Conservation (phyloP, 106 monocot species). For the Dioscorea alata region DNA sequence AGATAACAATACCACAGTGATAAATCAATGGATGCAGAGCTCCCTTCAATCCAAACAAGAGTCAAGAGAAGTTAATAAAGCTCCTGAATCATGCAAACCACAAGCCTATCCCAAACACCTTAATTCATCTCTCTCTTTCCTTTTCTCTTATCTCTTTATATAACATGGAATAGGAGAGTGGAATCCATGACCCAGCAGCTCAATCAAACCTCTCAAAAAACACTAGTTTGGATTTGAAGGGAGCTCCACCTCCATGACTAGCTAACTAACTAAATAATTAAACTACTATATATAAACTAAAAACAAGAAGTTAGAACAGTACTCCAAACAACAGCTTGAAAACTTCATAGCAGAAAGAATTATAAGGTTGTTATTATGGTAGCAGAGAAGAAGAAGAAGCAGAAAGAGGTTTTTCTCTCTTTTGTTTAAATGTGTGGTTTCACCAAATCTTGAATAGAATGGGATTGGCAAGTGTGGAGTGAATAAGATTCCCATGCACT, state of each 20-base stretch:
- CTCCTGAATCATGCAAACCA: constrained; percentile 14
- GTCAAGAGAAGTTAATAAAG: constrained; percentile 6
- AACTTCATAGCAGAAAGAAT: too few species aligned
- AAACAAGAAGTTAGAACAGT: too few species aligned
- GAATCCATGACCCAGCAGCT: constrained; percentile 19
- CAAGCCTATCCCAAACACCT: constrained; percentile 7
- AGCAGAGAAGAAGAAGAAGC: too few species aligned
- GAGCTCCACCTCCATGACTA: constrained; percentile 6
- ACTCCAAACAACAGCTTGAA: too few species aligned
- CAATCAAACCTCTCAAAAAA: constrained; percentile 4
- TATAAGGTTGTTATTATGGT: too few species aligned
- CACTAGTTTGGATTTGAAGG: constrained; percentile 14
- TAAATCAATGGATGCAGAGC: constrained; percentile 6
- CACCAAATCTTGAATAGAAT: too few species aligned
- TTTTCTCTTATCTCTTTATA: not conserved
- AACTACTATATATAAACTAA: not conserved
- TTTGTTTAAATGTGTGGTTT: too few species aligned
- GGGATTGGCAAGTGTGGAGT: too few species aligned
- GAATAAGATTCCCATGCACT: too few species aligned
- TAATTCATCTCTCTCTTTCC: not conserved
- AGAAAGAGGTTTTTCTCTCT: too few species aligned
- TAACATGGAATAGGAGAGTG: constrained; percentile 7
- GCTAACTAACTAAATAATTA: not conserved
- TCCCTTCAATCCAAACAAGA: constrained; percentile 19
- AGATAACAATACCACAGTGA: too few species aligned